Evolutionary conservation across 1,284 basidiomycete genomes (phyloP), one percentile per base, ranked within the genome.

Genomic region (Lentinula novae-zelandiae): DNA sequence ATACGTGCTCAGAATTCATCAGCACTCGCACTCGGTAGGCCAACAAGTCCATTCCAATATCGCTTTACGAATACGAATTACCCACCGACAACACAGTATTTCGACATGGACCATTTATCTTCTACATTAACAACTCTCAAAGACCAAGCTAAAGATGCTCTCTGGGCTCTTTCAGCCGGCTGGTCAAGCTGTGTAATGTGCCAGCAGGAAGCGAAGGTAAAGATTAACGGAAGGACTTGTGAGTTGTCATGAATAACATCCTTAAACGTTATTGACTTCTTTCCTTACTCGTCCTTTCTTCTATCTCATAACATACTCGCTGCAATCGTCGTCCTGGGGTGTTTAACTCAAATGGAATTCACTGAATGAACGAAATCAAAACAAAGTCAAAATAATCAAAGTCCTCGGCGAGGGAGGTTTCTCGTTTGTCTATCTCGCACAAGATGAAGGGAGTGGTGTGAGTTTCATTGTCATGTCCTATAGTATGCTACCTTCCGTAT

Each of bases 361-460:
- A 27, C 27, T 27, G 27, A 27, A 27, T 4, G 27, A 27, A 27
- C 27, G 27, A 27, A 27, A 27, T 12, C 7, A 9, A 38, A 38
- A 36, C 20, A 50, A 36, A 92, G 90, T 95, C 77, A 90, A 92
- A 68, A 92, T 98, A 53, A 77, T 95, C 57, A 92, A 90, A 66
- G 87, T 96, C 13, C 84, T 98, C 3, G 95, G 95, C 50, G 95
- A 98, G 75, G 95, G 95, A 46, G 95, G 93, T 1, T 97, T 97
- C 80, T 94, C 92, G 13, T 97, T 96, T 71, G 95, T 98, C 17
- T 95, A 95, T 73, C 82, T 95, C 39, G 92, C 91, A n/a, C 87
- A 91, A 68, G 93, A 96, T 72, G 90, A 92, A 68, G 79, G 83
- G 63, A 92, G 89, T 68, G 90, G 89, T 50, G 89, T 92, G 67